Percentiles rank a stretch among this genome's conserved stretches.
phyloP scores from a whole-genome alignment of 768 basidiomycete genomes.

The Boletus insuetus region DNA sequence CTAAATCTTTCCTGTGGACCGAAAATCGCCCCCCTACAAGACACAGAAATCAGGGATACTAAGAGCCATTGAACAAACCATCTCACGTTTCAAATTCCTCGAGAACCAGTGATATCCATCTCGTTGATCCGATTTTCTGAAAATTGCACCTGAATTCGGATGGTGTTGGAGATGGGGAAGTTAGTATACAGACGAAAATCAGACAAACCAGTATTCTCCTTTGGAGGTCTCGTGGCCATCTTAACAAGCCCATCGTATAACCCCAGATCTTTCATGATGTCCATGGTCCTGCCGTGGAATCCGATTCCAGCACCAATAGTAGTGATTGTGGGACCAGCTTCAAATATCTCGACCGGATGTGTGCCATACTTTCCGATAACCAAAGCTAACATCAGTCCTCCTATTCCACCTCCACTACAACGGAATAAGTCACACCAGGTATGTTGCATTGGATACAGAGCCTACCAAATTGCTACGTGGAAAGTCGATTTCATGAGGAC shows the following conservation, averaged over 20 bases:
- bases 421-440: not conserved
- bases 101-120: constrained; percentile 32
- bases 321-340: constrained; percentile 37
- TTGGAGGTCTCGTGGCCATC: constrained; percentile 14
- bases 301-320: constrained; percentile 46
- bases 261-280: constrained; percentile 38
- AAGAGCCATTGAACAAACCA: not conserved
- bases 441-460: not conserved
- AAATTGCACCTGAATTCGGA: constrained; percentile 16
- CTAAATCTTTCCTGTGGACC: constrained; percentile 40
- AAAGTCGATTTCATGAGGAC: constrained; percentile 9
- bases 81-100: constrained; percentile 23
- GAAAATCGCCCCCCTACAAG: constrained; percentile 20
- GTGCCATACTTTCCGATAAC: constrained; percentile 25
- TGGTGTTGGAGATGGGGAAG: not conserved
- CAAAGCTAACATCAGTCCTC: constrained; percentile 34
- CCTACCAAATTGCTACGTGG: constrained; percentile 19
- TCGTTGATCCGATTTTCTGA: constrained; percentile 35
- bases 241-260: constrained; percentile 33
- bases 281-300: constrained; percentile 47
- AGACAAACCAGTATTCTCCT: constrained; percentile 21
- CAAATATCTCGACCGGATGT: constrained; percentile 40
- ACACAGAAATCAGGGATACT: not conserved
- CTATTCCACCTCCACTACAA: constrained; percentile 39
- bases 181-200: not conserved